A percentile compares a stretch with the other conserved stretches of the same genome.
Evolutionary conservation across 2,329 filamentous ascomycete species (phyloP).

Genomic region (Alternaria brassicae): DNA sequence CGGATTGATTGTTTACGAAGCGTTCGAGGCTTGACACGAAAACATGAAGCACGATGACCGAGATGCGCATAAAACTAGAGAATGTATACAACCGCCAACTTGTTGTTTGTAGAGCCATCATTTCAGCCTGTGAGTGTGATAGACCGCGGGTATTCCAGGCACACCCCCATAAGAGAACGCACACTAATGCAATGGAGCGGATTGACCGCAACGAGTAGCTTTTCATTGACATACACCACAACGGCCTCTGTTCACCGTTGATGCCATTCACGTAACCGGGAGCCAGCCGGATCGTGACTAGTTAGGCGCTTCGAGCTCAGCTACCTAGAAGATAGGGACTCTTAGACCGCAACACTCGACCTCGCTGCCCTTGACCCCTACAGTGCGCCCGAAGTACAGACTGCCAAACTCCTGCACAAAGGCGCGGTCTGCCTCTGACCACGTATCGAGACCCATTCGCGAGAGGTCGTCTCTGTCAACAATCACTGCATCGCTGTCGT

Average conservation of each 20-base stretch:
- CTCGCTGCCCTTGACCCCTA: slow-evolving; percentile 70
- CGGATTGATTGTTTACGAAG: slow-evolving; percentile 2
- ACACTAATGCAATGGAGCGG: slow-evolving; percentile 6
- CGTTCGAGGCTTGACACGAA: background rate
- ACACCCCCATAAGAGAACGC: slow-evolving; percentile 1
- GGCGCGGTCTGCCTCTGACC: slow-evolving; percentile 73
- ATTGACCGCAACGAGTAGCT: slow-evolving; percentile 2
- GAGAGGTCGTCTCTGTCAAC: slow-evolving; percentile 71
- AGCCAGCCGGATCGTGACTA: slow-evolving; percentile 11
- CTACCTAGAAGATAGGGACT: slow-evolving; percentile 56
- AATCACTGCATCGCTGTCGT: slow-evolving; percentile 51
- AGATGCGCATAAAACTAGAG: slow-evolving; percentile 2
- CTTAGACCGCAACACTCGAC: slow-evolving; percentile 77
- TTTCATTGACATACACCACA: slow-evolving; percentile 1
- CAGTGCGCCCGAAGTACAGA: slow-evolving; percentile 70
- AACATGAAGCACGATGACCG: background rate
- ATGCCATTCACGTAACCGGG: slow-evolving; percentile 3
- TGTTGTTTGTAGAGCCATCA: background rate
- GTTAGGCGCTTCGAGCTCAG: slow-evolving; percentile 1
- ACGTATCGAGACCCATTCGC: slow-evolving; percentile 78
- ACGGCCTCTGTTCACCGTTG: background rate
- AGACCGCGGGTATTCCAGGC: slow-evolving; percentile 17
- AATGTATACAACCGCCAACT: background rate
- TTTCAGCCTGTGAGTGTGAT: slow-evolving; percentile 2
- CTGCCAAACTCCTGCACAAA: slow-evolving; percentile 70